phyloP scores from a whole-genome alignment of 306 rosid species.

The Canavalia ensiformis region DNA sequence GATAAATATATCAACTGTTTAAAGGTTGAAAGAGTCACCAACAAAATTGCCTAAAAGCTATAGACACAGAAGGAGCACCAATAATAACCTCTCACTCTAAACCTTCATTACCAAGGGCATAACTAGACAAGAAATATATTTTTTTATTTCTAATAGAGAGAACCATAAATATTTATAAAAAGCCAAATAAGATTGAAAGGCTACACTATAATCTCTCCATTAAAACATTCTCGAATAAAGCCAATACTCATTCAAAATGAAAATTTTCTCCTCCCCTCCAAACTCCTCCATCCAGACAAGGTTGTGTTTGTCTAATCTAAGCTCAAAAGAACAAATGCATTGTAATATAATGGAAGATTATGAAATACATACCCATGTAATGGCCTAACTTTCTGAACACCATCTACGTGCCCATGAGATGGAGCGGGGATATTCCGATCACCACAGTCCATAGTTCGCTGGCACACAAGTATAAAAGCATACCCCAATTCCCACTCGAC shows the following conservation, averaged over 20 bases:
- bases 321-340: slow-evolving; percentile 36
- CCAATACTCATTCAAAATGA: not conserved
- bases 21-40: slow-evolving; percentile 14
- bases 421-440: slow-evolving; percentile 63
- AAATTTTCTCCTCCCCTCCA: not conserved
- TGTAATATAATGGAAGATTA: not conserved
- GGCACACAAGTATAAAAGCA: slow-evolving; percentile 56
- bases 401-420: slow-evolving; percentile 56
- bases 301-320: not conserved
- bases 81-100: not conserved
- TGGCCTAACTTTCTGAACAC: slow-evolving; percentile 64
- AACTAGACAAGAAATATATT: not conserved
- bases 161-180: not conserved
- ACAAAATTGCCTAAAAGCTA: slow-evolving; percentile 1
- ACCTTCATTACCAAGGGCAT: not conserved
- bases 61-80: slow-evolving; percentile 5
- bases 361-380: slow-evolving; percentile 64
- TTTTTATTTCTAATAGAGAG: not conserved
- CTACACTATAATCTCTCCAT: not conserved
- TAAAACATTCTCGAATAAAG: slow-evolving; percentile 1
- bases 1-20: slow-evolving; percentile 4
- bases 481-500: slow-evolving; percentile 63
- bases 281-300: slow-evolving; percentile 31
- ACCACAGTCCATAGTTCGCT: slow-evolving; percentile 78
- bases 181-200: not conserved